Base-by-base conservation (phyloP, 2,329 filamentous ascomycete species). In the Fusarium aywerte region DNA sequence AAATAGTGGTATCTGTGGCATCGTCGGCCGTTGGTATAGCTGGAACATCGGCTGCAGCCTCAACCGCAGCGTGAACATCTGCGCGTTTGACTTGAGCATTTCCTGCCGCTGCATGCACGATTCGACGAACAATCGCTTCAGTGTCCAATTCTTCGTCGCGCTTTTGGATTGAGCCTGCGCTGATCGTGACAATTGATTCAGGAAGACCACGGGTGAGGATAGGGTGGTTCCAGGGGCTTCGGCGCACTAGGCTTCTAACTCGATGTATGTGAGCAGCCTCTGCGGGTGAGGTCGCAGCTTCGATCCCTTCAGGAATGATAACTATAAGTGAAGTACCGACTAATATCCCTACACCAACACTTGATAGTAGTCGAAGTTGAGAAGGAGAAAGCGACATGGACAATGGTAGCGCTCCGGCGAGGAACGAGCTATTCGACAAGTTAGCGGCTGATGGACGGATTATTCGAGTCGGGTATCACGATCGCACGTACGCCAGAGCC, bases 281-380 rank as follows among this genome's bases (percentile, higher is more conserved):
- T 3, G 80, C 78, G 4, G 85, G 81, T 15, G 84, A 89, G 71
- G 96, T 92, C 58, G 97, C 85, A 4, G 96, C 95, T 76, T 97
- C 94, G 61, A 98, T 90, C 35, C 96, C 96, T 79, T 99, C 96
- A 1, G 96, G 96, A 73, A 99, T 97, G 75, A 99, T 98, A 31
- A 99, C 93, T 68, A 98, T 95, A 68, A 99, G 85, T 2, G 95
- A 95, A 27, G 96, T 98, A 33, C 96, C 96, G 16, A 99, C 94
- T 10, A 99, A 84, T 50, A 99, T 91, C 42, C 96, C 96, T 78
- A 97, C 93, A 52, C 96, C 96, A 76, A 98, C 87, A 58, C 93
- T 94, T 21, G 95, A 96, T 76, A 98, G 92, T 48, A 97, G 83
- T 75, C 95, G 90, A 58, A 98, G 83, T 78, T 97, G 93, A 40